Evolutionary conservation across 768 basidiomycete species (phyloP).

Genomic region (Aureoboletus auriporus): DNA sequence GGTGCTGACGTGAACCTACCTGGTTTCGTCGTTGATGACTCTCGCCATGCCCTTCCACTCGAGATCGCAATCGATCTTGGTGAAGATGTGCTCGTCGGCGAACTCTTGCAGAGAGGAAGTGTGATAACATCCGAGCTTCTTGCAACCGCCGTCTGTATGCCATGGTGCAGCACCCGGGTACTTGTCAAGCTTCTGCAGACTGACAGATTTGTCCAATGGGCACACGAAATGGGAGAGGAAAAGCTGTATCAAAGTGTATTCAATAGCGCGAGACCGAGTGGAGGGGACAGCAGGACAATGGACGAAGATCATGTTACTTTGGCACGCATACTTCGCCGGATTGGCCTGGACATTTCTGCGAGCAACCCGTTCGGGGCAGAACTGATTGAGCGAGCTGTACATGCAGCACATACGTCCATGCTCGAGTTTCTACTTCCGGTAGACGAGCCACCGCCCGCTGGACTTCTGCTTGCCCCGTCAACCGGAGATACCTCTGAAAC

Average conservation of each 20-base stretch:
- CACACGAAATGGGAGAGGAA: background rate
- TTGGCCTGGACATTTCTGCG: background rate
- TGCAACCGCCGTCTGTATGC: background rate
- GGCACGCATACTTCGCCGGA: background rate
- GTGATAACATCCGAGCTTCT: background rate
- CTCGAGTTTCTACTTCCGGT: constrained; percentile 1
- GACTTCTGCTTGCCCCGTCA: background rate
- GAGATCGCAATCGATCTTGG: background rate
- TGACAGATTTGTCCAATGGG: constrained; percentile 3
- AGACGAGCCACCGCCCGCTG: background rate
- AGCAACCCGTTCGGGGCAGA: background rate
- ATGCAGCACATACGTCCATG: constrained; percentile 2
- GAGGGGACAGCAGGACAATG: background rate
- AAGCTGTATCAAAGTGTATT: background rate
- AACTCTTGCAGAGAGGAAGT: background rate
- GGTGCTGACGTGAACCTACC: background rate
- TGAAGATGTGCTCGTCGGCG: background rate
- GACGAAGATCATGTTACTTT: background rate
- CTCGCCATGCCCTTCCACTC: background rate
- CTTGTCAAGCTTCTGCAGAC: constrained; percentile 1
- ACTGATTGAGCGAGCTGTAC: background rate
- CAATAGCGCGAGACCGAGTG: constrained; percentile 1
- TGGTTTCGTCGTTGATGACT: background rate
- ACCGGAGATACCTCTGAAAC: background rate
- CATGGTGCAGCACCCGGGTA: constrained; percentile 2